Conservation (phyloP, 2,329 filamentous ascomycete species). For the Fusarium aywerte region DNA sequence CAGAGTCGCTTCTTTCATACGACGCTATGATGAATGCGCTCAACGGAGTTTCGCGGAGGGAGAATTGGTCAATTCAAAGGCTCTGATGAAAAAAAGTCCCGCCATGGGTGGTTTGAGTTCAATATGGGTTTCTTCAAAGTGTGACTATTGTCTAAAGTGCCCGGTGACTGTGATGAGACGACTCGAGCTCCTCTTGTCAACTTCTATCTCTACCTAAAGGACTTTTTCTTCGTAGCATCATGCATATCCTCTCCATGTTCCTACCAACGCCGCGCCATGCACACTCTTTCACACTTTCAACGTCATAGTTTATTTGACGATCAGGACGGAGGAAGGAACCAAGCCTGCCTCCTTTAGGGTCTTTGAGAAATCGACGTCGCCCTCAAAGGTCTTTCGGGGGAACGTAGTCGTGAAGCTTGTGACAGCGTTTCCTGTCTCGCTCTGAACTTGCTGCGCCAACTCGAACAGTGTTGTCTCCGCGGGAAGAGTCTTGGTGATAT, state of each 20-base stretch:
- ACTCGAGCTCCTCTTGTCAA: not conserved
- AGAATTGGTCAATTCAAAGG: conserved; percentile 54
- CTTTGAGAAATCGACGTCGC: conserved; percentile 80
- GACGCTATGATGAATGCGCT: conserved; percentile 58
- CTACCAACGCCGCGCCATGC: conserved; percentile 42
- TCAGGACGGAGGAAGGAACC: conserved; percentile 88
- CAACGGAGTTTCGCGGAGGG: conserved; percentile 56
- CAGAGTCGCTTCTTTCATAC: conserved; percentile 59
- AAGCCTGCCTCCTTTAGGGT: conserved; percentile 92
- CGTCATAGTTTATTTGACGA: conserved; percentile 66
- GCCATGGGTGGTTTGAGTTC: conserved; percentile 49
- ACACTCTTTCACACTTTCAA: conserved; percentile 9
- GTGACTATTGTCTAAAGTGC: conserved; percentile 26
- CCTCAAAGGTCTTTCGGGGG: conserved; percentile 82
- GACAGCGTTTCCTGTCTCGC: conserved; percentile 76
- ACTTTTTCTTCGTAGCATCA: conserved; percentile 12
- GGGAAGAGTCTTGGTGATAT: conserved; percentile 86
- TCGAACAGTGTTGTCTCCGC: conserved; percentile 94
- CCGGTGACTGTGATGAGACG: not conserved
- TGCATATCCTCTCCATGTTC: not conserved
- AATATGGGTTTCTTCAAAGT: conserved; percentile 20
- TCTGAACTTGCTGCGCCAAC: conserved; percentile 78
- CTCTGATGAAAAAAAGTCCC: conserved; percentile 53
- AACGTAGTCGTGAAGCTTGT: conserved; percentile 87
- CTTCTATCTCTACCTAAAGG: conserved; percentile 27